Conservation (phyloP, 805 yeast genomes). For the Yarrowia osloensis region DNA sequence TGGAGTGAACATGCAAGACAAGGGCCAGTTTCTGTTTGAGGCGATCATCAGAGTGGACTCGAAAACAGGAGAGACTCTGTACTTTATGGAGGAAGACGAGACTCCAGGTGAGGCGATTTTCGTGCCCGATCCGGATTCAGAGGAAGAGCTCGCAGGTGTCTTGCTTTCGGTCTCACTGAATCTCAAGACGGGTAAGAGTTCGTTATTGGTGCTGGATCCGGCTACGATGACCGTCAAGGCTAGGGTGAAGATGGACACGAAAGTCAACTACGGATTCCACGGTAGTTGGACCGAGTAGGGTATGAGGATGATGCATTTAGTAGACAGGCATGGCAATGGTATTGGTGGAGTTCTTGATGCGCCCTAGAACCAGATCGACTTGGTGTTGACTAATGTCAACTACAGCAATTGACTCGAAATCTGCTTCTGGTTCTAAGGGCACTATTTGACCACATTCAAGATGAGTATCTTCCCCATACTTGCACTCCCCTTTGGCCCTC, state of each 20-base stretch:
- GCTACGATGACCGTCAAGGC: neutral
- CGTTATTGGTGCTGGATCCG: constrained; percentile 1
- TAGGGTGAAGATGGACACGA: constrained; percentile 3
- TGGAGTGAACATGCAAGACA: constrained; percentile 16
- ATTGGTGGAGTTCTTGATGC: too few relatives aligned
- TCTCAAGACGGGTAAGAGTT: neutral
- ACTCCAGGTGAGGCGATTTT: constrained; percentile 22
- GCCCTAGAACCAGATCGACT: too few relatives aligned
- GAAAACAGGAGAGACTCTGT: neutral
- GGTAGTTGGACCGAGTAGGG: neutral
- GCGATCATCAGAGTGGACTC: neutral
- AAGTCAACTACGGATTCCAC: constrained; percentile 13
- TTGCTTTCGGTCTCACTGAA: neutral
- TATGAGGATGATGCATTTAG: too few relatives aligned
- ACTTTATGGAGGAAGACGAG: constrained; percentile 2
- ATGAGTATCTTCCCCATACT: too few relatives aligned
- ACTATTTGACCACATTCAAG: too few relatives aligned
- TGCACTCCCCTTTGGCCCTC: too few relatives aligned
- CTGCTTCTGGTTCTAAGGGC: too few relatives aligned
- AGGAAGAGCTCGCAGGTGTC: neutral
- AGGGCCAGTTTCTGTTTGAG: constrained; percentile 14
- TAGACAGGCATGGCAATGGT: too few relatives aligned
- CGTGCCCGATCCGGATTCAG: constrained; percentile 8
- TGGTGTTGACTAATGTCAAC: too few relatives aligned
- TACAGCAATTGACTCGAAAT: too few relatives aligned